Conservation (phyloP, 2,329 filamentous ascomycete genomes). For the Pseudophaeomoniella oleicola region DNA sequence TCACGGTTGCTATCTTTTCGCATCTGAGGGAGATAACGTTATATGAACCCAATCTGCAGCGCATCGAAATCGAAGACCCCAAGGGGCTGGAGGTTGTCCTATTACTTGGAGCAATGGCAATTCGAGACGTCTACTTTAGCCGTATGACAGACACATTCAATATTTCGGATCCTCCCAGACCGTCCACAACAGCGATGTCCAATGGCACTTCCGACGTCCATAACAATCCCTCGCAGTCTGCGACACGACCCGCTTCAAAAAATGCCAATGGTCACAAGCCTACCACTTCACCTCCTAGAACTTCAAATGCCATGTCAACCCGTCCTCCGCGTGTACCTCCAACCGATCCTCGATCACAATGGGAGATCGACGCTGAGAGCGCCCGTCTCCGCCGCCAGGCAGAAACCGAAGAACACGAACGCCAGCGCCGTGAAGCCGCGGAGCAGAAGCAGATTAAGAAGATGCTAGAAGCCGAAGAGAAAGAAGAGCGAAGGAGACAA, state of each 20-base stretch:
- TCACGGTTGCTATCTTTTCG: constrained; percentile 80
- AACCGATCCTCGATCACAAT: constrained; percentile 37
- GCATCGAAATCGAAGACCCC: constrained; percentile 84
- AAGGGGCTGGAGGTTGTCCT: constrained; percentile 84
- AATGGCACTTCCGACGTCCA: constrained; percentile 12
- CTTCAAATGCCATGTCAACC: constrained; percentile 10
- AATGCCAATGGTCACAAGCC: constrained; percentile 6
- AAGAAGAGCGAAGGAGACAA: constrained; percentile 31
- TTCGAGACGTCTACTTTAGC: constrained; percentile 47
- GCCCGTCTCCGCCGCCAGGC: constrained; percentile 27
- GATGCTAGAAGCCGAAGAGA: constrained; percentile 38
- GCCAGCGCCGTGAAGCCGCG: constrained; percentile 32
- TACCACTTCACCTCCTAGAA: constrained; percentile 14
- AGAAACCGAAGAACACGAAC: constrained; percentile 26
- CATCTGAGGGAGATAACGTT: constrained; percentile 65
- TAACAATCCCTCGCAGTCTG: constrained; percentile 12
- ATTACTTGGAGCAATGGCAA: constrained; percentile 43
- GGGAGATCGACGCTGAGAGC: constrained; percentile 36
- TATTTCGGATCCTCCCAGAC: constrained; percentile 33
- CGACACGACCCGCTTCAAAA: background rate
- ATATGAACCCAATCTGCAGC: constrained; percentile 82
- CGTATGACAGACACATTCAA: constrained; percentile 68
- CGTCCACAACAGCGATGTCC: constrained; percentile 11
- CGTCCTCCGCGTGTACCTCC: constrained; percentile 17
- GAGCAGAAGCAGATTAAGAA: constrained; percentile 37